phyloP scores from a whole-genome alignment of 352 stramenopile species.

The Phytopythium montanum region DNA sequence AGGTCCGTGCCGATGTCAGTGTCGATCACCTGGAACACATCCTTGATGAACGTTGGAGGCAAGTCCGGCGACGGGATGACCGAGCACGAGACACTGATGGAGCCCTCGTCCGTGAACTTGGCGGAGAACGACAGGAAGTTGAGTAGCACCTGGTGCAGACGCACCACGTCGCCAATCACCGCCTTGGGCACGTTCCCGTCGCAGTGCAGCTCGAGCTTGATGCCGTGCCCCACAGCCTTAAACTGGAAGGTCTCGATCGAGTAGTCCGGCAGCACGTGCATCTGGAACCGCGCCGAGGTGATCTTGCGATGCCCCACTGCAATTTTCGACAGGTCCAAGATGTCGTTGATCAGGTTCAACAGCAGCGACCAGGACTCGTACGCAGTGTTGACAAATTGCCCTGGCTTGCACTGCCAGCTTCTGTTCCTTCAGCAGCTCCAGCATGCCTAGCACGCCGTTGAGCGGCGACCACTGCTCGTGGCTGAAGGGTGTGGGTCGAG shows the following conservation, averaged over 20 bases:
- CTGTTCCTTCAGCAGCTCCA: conserved; percentile 78
- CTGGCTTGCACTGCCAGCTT: conserved; percentile 57
- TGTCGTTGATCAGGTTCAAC: conserved; percentile 91
- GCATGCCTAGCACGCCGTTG: conserved; percentile 82
- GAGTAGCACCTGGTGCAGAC: conserved; percentile 73
- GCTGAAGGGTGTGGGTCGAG: conserved; percentile 85
- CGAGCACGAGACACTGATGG: conserved; percentile 74
- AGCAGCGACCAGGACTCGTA: conserved; percentile 85
- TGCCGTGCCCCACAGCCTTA: conserved; percentile 75
- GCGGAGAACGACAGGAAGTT: conserved; percentile 86
- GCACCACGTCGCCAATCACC: conserved; percentile 74
- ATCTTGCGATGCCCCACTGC: conserved; percentile 90
- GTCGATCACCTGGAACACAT: conserved; percentile 85
- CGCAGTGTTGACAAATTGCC: conserved; percentile 82
- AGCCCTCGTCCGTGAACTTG: conserved; percentile 84
- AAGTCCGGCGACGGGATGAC: conserved; percentile 64
- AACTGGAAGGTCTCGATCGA: conserved; percentile 90
- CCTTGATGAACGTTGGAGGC: conserved; percentile 56
- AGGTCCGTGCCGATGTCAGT: conserved; percentile 78
- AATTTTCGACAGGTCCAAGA: conserved; percentile 92
- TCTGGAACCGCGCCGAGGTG: conserved; percentile 78
- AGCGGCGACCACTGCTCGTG: conserved; percentile 78
- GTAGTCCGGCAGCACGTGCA: conserved; percentile 81
- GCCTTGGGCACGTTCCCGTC: conserved; percentile 57
- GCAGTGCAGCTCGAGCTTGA: conserved; percentile 81